Percentiles rank a stretch among this genome's conserved stretches.
Evolutionary conservation across 2,329 filamentous ascomycete genomes (phyloP).

Genomic region (Aspergillus tanneri): DNA sequence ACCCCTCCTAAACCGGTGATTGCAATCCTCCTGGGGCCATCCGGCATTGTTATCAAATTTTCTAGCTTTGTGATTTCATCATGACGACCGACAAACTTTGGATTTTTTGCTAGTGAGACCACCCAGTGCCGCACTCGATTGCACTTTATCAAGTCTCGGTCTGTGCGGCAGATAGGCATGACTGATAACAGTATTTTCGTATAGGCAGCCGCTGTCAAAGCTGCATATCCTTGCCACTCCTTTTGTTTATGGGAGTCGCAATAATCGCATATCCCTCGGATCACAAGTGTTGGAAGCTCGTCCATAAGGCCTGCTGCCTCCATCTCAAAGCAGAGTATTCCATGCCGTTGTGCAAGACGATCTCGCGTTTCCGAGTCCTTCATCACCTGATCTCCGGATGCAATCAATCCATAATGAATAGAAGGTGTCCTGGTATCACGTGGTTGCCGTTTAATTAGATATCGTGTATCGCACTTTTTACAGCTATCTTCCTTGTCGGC

Average conservation of each 20-base stretch:
- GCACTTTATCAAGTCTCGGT: background rate
- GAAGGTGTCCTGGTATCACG: too few relatives aligned
- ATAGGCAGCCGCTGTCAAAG: slow-evolving; percentile 16
- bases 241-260: too few relatives aligned
- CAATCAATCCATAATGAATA: too few relatives aligned
- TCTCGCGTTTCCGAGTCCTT: too few relatives aligned
- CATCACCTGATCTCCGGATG: too few relatives aligned
- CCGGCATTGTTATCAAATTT: background rate
- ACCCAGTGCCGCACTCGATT: slow-evolving; percentile 12
- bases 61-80: background rate
- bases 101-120: slow-evolving; percentile 20
- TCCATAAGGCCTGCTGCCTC: slow-evolving; percentile 13
- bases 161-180: background rate
- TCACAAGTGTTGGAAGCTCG: too few relatives aligned
- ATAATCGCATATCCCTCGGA: too few relatives aligned
- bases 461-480: slow-evolving; percentile 1
- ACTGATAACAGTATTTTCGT: slow-evolving; percentile 8
- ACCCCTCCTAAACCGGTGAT: background rate
- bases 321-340: too few relatives aligned
- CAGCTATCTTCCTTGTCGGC: background rate
- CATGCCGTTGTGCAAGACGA: too few relatives aligned
- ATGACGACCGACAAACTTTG: background rate
- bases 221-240: slow-evolving; percentile 17
- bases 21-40: background rate
- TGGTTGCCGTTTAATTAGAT: background rate